These are phyloP conservation scores for Stagonosporopsis vannaccii DNA, from an alignment of 2,329 filamentous ascomycete species.

Conservation along the genomic window DNA sequence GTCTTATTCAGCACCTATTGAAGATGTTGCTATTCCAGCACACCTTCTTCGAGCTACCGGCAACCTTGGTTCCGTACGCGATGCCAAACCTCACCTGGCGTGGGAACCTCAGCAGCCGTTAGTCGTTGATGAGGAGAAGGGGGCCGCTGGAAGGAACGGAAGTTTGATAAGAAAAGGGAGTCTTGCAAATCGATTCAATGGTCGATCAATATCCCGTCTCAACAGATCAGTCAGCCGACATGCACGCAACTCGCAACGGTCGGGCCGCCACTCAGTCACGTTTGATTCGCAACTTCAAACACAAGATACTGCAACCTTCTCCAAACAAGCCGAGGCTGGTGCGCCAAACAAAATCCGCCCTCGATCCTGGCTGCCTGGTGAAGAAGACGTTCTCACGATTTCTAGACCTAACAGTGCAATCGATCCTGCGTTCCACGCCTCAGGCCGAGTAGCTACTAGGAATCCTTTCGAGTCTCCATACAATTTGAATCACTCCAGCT, in stretches of 20 bases:
- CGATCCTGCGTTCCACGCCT: slow-evolving; percentile 7
- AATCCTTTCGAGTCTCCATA: slow-evolving; percentile 4
- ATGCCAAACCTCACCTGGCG: slow-evolving; percentile 14
- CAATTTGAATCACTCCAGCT: not conserved
- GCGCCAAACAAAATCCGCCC: not conserved
- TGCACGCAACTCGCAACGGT: slow-evolving; percentile 4
- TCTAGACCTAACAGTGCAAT: slow-evolving; percentile 13
- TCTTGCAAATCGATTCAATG: slow-evolving; percentile 11
- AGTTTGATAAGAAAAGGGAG: slow-evolving; percentile 11
- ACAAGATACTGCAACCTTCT: not conserved
- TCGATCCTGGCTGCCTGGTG: slow-evolving; percentile 12
- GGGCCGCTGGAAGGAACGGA: slow-evolving; percentile 14
- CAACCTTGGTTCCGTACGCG: slow-evolving; percentile 26
- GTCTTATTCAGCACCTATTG: slow-evolving; percentile 12
- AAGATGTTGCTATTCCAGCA: slow-evolving; percentile 32
- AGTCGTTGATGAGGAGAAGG: slow-evolving; percentile 17
- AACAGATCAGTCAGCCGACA: slow-evolving; percentile 1
- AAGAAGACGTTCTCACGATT: slow-evolving; percentile 9
- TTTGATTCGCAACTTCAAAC: not conserved
- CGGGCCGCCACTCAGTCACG: slow-evolving; percentile 9
- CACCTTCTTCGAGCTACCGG: slow-evolving; percentile 30
- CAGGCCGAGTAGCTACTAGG: slow-evolving; percentile 13
- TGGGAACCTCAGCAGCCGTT: slow-evolving; percentile 28
- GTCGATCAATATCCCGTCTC: slow-evolving; percentile 12
- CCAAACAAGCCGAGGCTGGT: not conserved